A percentile compares a stretch with the other conserved stretches of the same genome.
phyloP scores from a whole-genome alignment of 371 early-diverging fungal genomes.

The Basidiobolus meristosporus region DNA sequence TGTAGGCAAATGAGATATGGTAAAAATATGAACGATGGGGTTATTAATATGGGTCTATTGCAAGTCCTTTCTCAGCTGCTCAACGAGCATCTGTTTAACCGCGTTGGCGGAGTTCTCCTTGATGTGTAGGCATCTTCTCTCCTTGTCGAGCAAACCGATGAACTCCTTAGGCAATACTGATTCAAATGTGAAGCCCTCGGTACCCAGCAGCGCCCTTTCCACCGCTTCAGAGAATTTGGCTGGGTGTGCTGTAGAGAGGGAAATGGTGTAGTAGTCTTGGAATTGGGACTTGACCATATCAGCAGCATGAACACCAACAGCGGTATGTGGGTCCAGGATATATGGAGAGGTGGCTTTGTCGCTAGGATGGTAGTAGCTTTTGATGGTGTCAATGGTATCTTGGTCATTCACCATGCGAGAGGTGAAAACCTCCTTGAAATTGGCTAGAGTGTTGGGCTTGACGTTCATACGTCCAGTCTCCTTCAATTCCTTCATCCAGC shows the following conservation, averaged over 20 bases:
- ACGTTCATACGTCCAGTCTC: constrained; percentile 52
- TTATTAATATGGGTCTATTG: too few relatives aligned
- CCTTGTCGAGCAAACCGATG: too few relatives aligned
- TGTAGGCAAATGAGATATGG: too few relatives aligned
- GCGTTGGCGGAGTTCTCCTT: too few relatives aligned
- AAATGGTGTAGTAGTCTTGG: constrained; percentile 16
- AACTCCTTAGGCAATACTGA: too few relatives aligned
- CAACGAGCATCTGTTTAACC: too few relatives aligned
- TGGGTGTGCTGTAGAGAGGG: constrained; percentile 87
- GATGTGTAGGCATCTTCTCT: too few relatives aligned
- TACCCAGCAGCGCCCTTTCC: constrained; percentile 42
- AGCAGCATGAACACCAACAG: constrained; percentile 81
- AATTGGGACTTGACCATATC: constrained; percentile 16
- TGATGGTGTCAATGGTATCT: constrained; percentile 56
- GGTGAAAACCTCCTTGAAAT: constrained; percentile 52
- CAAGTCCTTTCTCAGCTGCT: too few relatives aligned
- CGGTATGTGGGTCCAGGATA: constrained; percentile 90
- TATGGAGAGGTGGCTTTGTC: constrained; percentile 30
- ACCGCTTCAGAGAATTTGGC: constrained; percentile 92
- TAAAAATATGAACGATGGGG: too few relatives aligned
- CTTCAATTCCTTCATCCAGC: constrained; percentile 72
- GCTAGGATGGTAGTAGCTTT: constrained; percentile 31
- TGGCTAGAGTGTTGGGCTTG: constrained; percentile 26
- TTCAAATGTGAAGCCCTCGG: constrained; percentile 31
- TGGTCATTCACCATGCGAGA: constrained; percentile 56